Evolutionary conservation across 306 rosid genomes (phyloP).

Genomic region (Cyamopsis tetragonoloba): DNA sequence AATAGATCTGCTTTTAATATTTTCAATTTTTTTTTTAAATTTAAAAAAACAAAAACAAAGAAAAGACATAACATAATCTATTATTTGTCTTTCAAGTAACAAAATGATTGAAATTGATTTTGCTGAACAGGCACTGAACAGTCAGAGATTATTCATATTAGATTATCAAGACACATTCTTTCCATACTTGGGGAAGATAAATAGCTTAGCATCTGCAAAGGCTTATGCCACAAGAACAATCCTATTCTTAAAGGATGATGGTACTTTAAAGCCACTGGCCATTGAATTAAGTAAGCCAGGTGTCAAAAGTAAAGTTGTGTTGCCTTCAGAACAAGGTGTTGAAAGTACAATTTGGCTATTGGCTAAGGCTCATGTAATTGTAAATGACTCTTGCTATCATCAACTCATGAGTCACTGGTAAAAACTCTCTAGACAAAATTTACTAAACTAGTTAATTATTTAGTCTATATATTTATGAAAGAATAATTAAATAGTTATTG

Average conservation of each 20-base stretch:
- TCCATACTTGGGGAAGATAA: conserved; percentile 45
- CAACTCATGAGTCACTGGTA: conserved; percentile 66
- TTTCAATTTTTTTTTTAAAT: too few species aligned
- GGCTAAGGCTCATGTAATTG: conserved; percentile 62
- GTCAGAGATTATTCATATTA: conserved; percentile 48
- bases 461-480: neutral
- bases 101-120: neutral
- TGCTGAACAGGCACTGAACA: conserved; percentile 42
- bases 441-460: too few species aligned
- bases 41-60: too few species aligned
- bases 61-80: neutral
- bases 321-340: conserved; percentile 50
- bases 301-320: conserved; percentile 36
- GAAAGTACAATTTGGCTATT: conserved; percentile 49
- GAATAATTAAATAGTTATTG: too few species aligned
- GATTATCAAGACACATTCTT: conserved; percentile 62
- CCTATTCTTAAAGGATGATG: conserved; percentile 51
- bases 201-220: conserved; percentile 19
- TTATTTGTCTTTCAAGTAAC: neutral
- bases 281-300: conserved; percentile 64
- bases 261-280: conserved; percentile 63
- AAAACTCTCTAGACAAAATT: neutral
- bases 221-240: conserved; percentile 59
- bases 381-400: conserved; percentile 56
- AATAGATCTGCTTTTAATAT: too few species aligned